A percentile compares a stretch with the other conserved stretches of the same genome.
Conservation (phyloP, 495 filamentous ascomycete species). For the Lophiotrema nucula region DNA sequence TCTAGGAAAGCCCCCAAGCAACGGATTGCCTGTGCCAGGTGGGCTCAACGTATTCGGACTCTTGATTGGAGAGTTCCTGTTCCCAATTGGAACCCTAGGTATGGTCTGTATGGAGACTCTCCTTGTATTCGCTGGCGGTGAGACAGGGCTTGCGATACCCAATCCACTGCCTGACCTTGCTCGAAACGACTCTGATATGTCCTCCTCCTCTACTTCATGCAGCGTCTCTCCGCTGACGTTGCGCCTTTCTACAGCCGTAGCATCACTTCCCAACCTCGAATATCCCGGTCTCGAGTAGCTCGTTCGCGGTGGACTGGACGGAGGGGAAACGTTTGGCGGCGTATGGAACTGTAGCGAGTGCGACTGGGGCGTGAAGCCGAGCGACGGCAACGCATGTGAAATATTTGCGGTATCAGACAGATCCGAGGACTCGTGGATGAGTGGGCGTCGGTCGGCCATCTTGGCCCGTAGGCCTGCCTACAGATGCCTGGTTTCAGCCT, state of each 20-base stretch:
- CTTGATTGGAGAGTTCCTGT: slow-evolving; percentile 3
- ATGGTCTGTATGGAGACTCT: slow-evolving; percentile 28
- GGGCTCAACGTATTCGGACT: slow-evolving; percentile 10
- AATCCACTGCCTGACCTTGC: slow-evolving; percentile 12
- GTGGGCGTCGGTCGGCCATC: slow-evolving; percentile 29
- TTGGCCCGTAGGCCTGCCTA: slow-evolving; percentile 3
- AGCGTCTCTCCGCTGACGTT: background rate
- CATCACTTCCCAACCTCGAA: slow-evolving; percentile 19
- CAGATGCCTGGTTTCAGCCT: slow-evolving; percentile 3
- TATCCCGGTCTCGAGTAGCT: slow-evolving; percentile 20
- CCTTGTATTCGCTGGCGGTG: background rate
- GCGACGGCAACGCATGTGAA: slow-evolving; percentile 19
- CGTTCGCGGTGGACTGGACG: slow-evolving; percentile 4
- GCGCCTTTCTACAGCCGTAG: slow-evolving; percentile 1
- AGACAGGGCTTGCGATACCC: slow-evolving; percentile 23
- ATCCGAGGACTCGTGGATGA: slow-evolving; percentile 28
- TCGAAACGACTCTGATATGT: slow-evolving; percentile 15
- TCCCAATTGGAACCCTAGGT: slow-evolving; percentile 20
- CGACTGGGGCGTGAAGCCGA: slow-evolving; percentile 13
- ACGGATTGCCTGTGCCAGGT: slow-evolving; percentile 25
- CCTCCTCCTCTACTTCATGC: slow-evolving; percentile 23
- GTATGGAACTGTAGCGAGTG: slow-evolving; percentile 13
- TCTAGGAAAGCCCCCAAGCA: slow-evolving; percentile 21
- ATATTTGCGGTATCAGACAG: slow-evolving; percentile 20
- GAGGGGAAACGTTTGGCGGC: slow-evolving; percentile 1